Percentiles rank a stretch among this genome's conserved stretches.
Conservation (phyloP, 257 asterid genomes). For the Mitragyna speciosa region DNA sequence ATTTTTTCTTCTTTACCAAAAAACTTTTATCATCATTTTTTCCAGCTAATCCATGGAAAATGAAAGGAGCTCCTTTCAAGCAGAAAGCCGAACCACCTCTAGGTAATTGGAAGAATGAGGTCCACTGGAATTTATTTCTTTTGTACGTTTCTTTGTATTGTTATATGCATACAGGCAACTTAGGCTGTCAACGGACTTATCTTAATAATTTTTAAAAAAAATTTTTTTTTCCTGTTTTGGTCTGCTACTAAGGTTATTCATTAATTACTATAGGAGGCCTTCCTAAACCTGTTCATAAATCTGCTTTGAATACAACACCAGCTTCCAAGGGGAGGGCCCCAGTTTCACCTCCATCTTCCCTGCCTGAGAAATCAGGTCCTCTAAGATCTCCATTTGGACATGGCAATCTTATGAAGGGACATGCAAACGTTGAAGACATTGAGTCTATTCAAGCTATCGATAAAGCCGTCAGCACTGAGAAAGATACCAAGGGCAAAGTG, state of each 20-base stretch:
- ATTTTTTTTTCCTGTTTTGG: background rate
- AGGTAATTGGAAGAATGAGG: slow-evolving; percentile 50
- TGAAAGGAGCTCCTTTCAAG: slow-evolving; percentile 70
- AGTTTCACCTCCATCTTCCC: slow-evolving; percentile 69
- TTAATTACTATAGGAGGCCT: slow-evolving; percentile 52
- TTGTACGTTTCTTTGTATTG: slow-evolving; percentile 13
- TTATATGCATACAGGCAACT: background rate
- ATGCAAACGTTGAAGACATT: slow-evolving; percentile 38
- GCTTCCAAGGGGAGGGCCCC: slow-evolving; percentile 59
- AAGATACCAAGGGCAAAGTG: slow-evolving; percentile 49
- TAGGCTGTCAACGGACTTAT: background rate
- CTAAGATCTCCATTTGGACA: slow-evolving; percentile 53
- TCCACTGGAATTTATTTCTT: slow-evolving; percentile 18
- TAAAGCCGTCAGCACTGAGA: slow-evolving; percentile 54
- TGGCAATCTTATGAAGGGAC: slow-evolving; percentile 56
- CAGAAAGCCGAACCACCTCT: slow-evolving; percentile 60
- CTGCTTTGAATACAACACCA: slow-evolving; percentile 51
- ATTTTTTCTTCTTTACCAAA: slow-evolving; percentile 5
- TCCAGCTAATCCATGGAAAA: slow-evolving; percentile 73
- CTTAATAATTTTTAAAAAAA: too few species aligned
- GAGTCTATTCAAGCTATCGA: slow-evolving; percentile 39
- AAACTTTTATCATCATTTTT: slow-evolving; percentile 22
- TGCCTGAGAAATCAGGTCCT: slow-evolving; percentile 56
- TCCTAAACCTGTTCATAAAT: slow-evolving; percentile 54
- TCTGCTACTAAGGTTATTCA: slow-evolving; percentile 14